Evolutionary conservation across 2,329 filamentous ascomycete species (phyloP).

Genomic region (Penicillium sp.): DNA sequence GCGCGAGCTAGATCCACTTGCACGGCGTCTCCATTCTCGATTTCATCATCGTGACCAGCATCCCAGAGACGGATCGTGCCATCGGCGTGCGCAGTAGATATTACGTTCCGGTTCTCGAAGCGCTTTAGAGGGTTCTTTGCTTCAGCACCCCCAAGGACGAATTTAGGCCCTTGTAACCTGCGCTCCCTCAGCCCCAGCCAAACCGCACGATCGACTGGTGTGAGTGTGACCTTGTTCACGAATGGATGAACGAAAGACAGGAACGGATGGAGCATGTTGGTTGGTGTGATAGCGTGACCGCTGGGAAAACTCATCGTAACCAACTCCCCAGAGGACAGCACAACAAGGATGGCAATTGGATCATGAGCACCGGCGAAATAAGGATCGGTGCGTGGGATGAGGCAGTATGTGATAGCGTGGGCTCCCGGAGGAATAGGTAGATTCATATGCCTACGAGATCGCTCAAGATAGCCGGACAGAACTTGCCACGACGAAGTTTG

Average conservation of each 20-base stretch:
- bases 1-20: constrained; percentile 86
- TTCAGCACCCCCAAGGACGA: constrained; percentile 77
- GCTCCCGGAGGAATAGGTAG: constrained; percentile 75
- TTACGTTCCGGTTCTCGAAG: constrained; percentile 78
- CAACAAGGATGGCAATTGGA: constrained; percentile 76
- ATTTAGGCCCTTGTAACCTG: constrained; percentile 70
- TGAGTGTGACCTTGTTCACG: constrained; percentile 68
- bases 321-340: constrained; percentile 83
- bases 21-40: constrained; percentile 78
- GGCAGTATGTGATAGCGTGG: constrained; percentile 74
- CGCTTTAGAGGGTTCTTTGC: constrained; percentile 67
- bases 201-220: constrained; percentile 70
- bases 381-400: constrained; percentile 78
- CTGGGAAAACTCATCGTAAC: constrained; percentile 89
- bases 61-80: constrained; percentile 93
- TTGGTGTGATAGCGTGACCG: constrained; percentile 85
- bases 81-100: constrained; percentile 85
- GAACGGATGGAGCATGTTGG: constrained; percentile 86
- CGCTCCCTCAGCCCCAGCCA: constrained; percentile 93
- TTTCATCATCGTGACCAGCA: constrained; percentile 83
- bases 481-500: constrained; percentile 87
- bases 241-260: constrained; percentile 89
- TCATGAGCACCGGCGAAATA: constrained; percentile 87
- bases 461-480: constrained; percentile 73
- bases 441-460: constrained; percentile 67